Base-by-base conservation (phyloP, 2,329 filamentous ascomycete species). In the Botrytis paeoniae region DNA sequence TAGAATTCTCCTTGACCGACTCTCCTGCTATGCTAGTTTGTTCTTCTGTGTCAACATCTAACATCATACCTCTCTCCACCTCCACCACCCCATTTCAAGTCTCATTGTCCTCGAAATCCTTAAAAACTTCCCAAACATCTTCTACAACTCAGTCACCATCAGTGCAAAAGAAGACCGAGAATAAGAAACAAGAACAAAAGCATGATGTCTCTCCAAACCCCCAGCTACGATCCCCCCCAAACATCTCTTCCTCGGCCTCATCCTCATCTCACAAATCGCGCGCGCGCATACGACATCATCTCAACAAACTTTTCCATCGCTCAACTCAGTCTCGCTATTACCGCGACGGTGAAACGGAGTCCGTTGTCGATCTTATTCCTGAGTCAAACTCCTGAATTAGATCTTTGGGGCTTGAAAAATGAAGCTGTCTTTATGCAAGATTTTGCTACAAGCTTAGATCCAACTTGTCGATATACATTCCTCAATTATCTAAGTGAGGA, bases 381-480 rank as follows among this genome's bases (percentile, higher is more conserved):
- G 16, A 37, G 7, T 20, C 48, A 37, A n/a, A 72, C 41, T 48
- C 60, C 37, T 25, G 48, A 66, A 14, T n/a, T 35, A 4, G 18
- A 51, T 22, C 29, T 68, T 5, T 51, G n/a, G 6, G 22, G 35
- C 64, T 57, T 68, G 16, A 57, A 41, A 3, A 14, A 29, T 57
- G 48, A 35, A 60, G 39, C 62, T 22, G 10, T 68, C 7, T 72
- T 72, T 35, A 54, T 72, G 37, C 45, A 72, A 25, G 70, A 72
- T 59, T 68, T 72, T 6, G 70, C 70, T 1, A 72, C 70, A 16
- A 32, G 22, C 35, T 37, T 72, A n/a, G 70, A 72, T 68, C 70
- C 70, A 14, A 72, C 51, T 22, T 68, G 70, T 48, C 41, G 62
- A 29, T 72, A 68, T 39, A 72, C 70, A n/a, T 72, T 68, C n/a